These are phyloP conservation scores for Cutaneotrichosporon cyanovorans DNA, from an alignment of 1,284 basidiomycete species.

Conservation along the genomic window DNA sequence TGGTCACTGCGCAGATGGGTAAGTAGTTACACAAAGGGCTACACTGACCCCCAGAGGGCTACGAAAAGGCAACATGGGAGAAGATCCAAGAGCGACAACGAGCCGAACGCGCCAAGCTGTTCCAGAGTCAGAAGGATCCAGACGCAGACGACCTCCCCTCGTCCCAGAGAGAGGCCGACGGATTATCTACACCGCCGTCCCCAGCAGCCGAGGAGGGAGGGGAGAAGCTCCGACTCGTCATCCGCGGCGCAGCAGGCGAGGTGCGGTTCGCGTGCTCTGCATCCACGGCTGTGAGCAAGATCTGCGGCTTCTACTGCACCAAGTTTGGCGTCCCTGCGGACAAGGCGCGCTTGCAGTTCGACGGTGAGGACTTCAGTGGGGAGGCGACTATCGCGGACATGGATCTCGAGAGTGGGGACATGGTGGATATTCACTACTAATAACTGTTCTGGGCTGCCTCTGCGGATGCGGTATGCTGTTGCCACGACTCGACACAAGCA, in stretches of 20 bases:
- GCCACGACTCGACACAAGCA: no score
- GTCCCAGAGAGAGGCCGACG: background rate
- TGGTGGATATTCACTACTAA: constrained; percentile 17
- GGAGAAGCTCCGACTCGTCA: constrained; percentile 2
- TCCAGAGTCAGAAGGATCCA: background rate
- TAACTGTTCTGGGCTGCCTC: no score
- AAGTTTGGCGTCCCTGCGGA: constrained; percentile 9
- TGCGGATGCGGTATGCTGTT: no score
- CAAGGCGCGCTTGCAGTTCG: constrained; percentile 18
- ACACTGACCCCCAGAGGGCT: constrained; percentile 21
- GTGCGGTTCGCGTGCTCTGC: background rate
- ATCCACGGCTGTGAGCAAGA: constrained; percentile 3
- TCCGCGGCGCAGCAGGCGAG: constrained; percentile 12
- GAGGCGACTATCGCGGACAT: constrained; percentile 19
- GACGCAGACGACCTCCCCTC: background rate
- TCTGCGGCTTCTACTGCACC: constrained; percentile 19
- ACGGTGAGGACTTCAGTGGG: constrained; percentile 22
- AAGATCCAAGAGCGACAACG: constrained; percentile 12
- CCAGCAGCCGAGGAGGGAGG: background rate
- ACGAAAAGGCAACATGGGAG: constrained; percentile 26
- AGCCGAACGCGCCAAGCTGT: background rate
- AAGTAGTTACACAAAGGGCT: constrained; percentile 7
- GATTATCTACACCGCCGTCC: background rate
- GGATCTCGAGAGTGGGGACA: constrained; percentile 28
- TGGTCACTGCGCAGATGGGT: constrained; percentile 23